Conservation (phyloP, 2,329 filamentous ascomycete genomes). For the Zymoseptoria ardabiliae region DNA sequence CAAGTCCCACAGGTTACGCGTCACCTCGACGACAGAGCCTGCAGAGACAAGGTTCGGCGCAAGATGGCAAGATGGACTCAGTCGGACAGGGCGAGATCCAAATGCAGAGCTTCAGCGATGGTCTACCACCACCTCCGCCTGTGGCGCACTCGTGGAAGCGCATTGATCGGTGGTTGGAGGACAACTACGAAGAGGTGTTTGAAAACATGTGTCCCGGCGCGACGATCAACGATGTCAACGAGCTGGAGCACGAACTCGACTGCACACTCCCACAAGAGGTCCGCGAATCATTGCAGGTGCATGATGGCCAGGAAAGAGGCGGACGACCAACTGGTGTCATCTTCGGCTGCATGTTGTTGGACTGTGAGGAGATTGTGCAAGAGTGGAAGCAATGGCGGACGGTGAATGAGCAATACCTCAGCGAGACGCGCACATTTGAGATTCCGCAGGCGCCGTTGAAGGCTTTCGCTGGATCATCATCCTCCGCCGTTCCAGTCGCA, state of each 20-base stretch:
- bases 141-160: slow-evolving; percentile 85
- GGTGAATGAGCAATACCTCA: slow-evolving; percentile 84
- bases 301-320: slow-evolving; percentile 95
- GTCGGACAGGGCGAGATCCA: slow-evolving; percentile 76
- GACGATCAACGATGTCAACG: slow-evolving; percentile 91
- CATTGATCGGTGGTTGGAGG: slow-evolving; percentile 89
- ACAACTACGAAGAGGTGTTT: slow-evolving; percentile 88
- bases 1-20: slow-evolving; percentile 75
- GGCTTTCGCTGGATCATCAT: slow-evolving; percentile 57
- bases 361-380: slow-evolving; percentile 96
- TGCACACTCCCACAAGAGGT: slow-evolving; percentile 90
- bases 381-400: slow-evolving; percentile 96
- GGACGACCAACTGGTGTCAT: slow-evolving; percentile 86
- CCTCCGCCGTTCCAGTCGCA: slow-evolving; percentile 46
- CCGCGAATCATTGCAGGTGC: slow-evolving; percentile 79
- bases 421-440: slow-evolving; percentile 44
- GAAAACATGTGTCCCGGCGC: slow-evolving; percentile 90
- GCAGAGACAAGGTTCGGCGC: slow-evolving; percentile 41
- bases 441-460: slow-evolving; percentile 62
- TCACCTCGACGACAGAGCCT: slow-evolving; percentile 69
- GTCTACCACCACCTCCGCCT: slow-evolving; percentile 80
- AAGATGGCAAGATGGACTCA: slow-evolving; percentile 55
- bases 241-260: slow-evolving; percentile 91
- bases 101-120: slow-evolving; percentile 93
- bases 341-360: slow-evolving; percentile 89